Base-by-base conservation (phyloP, 768 basidiomycete genomes). In the Bullera alba region DNA sequence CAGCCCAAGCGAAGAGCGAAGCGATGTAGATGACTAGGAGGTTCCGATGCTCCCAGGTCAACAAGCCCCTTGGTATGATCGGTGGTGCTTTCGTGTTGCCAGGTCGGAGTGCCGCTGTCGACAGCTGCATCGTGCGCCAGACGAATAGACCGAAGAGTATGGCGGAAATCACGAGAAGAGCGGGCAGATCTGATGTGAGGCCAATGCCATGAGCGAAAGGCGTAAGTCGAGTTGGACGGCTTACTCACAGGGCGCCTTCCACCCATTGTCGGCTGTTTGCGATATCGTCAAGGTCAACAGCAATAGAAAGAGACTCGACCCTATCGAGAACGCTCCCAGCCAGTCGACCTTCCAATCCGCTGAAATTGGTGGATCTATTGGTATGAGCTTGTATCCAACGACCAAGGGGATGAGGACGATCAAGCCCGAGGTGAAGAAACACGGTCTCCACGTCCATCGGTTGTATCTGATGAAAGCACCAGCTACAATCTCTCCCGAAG, bases 381-480 rank as follows among this genome's bases (percentile, higher is more conserved):
- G 52, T 3, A 48, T 34, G 29, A 48, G 5, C 22, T 23, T 32
- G 12, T 19, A 54, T 10, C n/a, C 28, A n/a, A 48, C 26, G 23
- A 43, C 19, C 19, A 54, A 29, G 5, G 52, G 52, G 25, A 34
- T n/a, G 21, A 48, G 5, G 29, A 39, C 26, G 37, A 34, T 22
- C 19, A 37, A 21, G 10, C 38, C 46, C 15, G 38, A 10, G 10
- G 39, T 41, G 17, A 54, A 26, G 29, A 21, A 48, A 29, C 36
- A 43, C 8, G 46, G 21, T 37, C 52, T 10, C 52, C 52, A 48
- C 3, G 52, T 54, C 28, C 39, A 48, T 15, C 52, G 43, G 29
- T 19, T 35, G 36, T 41, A 54, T 14, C 25, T 19, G 6, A 48
- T 23, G 32, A 54, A 54, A 19, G 43, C 26, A 4, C 52, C 52